Evolutionary conservation across 2,329 filamentous ascomycete genomes (phyloP).

Genomic region (Chaetomiaceae sp.): DNA sequence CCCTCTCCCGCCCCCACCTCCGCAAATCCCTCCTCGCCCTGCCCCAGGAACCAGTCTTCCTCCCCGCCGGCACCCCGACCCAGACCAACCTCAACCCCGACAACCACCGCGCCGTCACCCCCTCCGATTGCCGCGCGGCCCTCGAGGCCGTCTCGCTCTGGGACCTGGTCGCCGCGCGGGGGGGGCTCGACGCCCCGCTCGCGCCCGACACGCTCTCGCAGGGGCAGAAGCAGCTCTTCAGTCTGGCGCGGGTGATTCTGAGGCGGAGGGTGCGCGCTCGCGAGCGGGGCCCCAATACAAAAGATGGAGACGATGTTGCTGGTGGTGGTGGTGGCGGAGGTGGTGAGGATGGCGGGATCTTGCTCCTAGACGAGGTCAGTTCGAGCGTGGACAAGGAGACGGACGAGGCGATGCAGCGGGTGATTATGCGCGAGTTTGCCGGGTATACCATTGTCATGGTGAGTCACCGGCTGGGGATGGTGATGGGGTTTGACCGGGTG

Average conservation of each 20-base stretch:
- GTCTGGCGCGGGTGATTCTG: slow-evolving; percentile 56
- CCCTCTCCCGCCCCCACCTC: slow-evolving; percentile 39
- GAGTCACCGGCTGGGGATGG: slow-evolving; percentile 45
- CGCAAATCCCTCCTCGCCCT: slow-evolving; percentile 48
- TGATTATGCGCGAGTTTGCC: slow-evolving; percentile 38
- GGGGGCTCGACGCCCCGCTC: slow-evolving; percentile 37
- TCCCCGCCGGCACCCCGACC: slow-evolving; percentile 41
- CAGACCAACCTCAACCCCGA: slow-evolving; percentile 43
- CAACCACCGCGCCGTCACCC: slow-evolving; percentile 29
- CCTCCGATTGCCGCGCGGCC: slow-evolving; percentile 33
- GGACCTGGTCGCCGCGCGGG: slow-evolving; percentile 31
- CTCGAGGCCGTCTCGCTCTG: slow-evolving; percentile 37
- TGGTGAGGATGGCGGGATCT: slow-evolving; percentile 24
- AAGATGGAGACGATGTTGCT: too few relatives aligned
- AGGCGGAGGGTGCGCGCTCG: slow-evolving; percentile 28
- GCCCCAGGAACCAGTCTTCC: slow-evolving; percentile 51
- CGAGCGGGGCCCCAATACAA: background rate
- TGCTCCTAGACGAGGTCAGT: slow-evolving; percentile 43
- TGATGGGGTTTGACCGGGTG: slow-evolving; percentile 50
- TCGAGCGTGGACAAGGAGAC: slow-evolving; percentile 41
- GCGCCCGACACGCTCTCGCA: slow-evolving; percentile 47
- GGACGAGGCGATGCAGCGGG: slow-evolving; percentile 39
- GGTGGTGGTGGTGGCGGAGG: background rate
- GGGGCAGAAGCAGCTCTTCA: slow-evolving; percentile 62
- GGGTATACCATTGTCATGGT: slow-evolving; percentile 52